Evolutionary conservation across 371 early-diverging fungal genomes (phyloP).

Genomic region (Mortierella sp.): DNA sequence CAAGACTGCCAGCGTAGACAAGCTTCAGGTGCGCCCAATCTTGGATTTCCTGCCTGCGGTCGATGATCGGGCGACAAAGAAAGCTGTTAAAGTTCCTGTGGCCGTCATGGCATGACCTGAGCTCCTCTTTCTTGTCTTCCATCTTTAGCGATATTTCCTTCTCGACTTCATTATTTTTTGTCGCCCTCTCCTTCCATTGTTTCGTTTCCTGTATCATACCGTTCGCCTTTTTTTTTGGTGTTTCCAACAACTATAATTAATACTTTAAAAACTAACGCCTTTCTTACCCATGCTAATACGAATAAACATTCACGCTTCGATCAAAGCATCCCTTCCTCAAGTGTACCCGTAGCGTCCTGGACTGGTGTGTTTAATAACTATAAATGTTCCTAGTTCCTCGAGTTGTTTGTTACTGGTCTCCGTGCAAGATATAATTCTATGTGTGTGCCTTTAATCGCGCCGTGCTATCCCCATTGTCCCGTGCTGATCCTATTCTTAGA

Average conservation of each 20-base stretch:
- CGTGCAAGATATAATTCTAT: too few relatives aligned
- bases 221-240: background rate
- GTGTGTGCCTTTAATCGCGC: too few relatives aligned
- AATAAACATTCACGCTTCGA: too few relatives aligned
- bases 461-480: background rate
- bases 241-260: too few relatives aligned
- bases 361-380: too few relatives aligned
- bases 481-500: constrained; percentile 17
- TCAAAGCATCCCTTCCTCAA: too few relatives aligned
- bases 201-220: background rate
- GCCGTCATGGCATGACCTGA: background rate
- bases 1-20: constrained; percentile 15
- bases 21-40: constrained; percentile 31
- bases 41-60: constrained; percentile 27
- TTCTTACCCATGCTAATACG: too few relatives aligned
- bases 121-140: background rate
- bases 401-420: too few relatives aligned
- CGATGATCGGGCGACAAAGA: constrained; percentile 18
- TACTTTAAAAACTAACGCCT: too few relatives aligned
- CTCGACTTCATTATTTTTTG: background rate
- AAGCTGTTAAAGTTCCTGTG: constrained; percentile 7
- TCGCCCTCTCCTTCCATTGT: too few relatives aligned
- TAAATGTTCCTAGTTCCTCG: too few relatives aligned
- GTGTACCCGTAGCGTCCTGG: too few relatives aligned
- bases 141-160: background rate